Percentiles rank a stretch among this genome's conserved stretches.
Conservation (phyloP, 805 yeast genomes). For the Sugiyamaella qingdaonensis region DNA sequence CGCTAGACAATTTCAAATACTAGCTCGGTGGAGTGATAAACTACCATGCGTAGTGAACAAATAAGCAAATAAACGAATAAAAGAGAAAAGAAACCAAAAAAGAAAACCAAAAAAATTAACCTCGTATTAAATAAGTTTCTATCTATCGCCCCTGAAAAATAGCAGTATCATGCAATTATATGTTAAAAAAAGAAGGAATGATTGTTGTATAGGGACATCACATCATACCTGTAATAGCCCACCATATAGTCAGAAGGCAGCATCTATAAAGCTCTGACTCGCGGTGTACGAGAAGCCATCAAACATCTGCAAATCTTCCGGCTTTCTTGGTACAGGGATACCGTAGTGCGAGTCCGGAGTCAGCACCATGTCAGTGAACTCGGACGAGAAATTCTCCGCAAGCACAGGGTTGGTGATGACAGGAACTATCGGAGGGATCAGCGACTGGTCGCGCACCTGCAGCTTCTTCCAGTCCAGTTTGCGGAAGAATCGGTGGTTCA, state of each 20-base stretch:
- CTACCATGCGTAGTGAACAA: neutral
- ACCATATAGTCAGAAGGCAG: neutral
- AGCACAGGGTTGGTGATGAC: conserved; percentile 71
- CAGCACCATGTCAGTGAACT: conserved; percentile 63
- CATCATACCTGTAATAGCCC: no score
- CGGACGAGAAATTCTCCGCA: conserved; percentile 81
- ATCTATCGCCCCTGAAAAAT: no score
- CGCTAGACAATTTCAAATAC: conserved; percentile 21
- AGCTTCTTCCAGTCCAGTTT: conserved; percentile 66
- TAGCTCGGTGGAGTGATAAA: neutral
- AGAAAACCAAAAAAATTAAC: no score
- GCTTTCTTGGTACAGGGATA: conserved; percentile 14
- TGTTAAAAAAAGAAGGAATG: no score
- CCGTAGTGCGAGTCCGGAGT: conserved; percentile 26
- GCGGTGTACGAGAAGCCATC: conserved; percentile 38
- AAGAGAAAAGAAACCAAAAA: no score
- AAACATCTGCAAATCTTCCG: conserved; percentile 18
- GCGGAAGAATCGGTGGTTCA: conserved; percentile 70
- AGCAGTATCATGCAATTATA: no score
- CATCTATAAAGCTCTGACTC: conserved; percentile 34
- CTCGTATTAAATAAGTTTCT: no score
- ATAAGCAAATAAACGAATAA: neutral
- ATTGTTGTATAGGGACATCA: no score
- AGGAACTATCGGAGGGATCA: conserved; percentile 78
- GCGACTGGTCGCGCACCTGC: conserved; percentile 43